phyloP scores from a whole-genome alignment of 106 monocot genomes.

The Acanthochlamys bracteata region DNA sequence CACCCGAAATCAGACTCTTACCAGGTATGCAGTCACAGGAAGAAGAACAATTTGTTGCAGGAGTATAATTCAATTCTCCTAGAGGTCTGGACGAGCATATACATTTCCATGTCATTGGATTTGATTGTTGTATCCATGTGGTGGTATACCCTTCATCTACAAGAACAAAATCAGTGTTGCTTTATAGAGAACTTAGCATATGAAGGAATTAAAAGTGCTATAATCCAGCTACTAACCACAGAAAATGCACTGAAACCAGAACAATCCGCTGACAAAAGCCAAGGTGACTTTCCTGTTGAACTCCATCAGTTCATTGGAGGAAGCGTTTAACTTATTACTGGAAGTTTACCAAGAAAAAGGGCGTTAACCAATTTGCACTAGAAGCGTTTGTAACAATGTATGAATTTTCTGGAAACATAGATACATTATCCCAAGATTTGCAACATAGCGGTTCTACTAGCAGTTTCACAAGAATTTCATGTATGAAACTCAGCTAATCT shows the following conservation, averaged over 20 bases:
- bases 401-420: not conserved
- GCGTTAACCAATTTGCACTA: not conserved
- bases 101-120: constrained; percentile 42
- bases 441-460: not conserved
- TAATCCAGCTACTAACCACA: constrained; percentile 23
- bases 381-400: not conserved
- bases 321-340: not conserved
- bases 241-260: constrained; percentile 18
- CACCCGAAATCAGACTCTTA: constrained; percentile 5
- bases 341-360: not conserved
- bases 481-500: not conserved
- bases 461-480: not conserved
- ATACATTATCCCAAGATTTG: not conserved
- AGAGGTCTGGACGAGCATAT: constrained; percentile 30
- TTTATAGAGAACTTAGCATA: not conserved
- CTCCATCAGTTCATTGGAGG: constrained; percentile 19
- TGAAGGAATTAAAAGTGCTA: not conserved
- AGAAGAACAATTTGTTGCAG: constrained; percentile 48
- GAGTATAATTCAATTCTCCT: constrained; percentile 10
- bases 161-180: not conserved
- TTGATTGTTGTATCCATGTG: constrained; percentile 4
- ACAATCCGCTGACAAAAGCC: constrained; percentile 12
- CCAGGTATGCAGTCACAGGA: constrained; percentile 63
- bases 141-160: not conserved
- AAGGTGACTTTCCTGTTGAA: constrained; percentile 16